These are phyloP conservation scores for Staphylotrichum tortipilum DNA, from an alignment of 495 filamentous ascomycete genomes.

Conservation along the genomic window DNA sequence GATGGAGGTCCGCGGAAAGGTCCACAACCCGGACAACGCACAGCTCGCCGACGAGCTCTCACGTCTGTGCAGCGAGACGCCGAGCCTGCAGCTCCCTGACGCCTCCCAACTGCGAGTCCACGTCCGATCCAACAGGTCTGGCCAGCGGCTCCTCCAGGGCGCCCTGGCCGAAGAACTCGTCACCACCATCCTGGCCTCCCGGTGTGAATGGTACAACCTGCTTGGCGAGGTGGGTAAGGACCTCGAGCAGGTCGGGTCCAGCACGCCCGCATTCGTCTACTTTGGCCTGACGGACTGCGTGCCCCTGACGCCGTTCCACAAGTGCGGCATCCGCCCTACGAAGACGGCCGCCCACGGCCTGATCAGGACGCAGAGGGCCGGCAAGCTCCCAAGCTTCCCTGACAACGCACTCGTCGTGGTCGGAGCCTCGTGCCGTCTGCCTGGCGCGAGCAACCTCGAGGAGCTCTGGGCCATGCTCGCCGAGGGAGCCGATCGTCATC, in stretches of 20 bases:
- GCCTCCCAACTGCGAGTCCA: constrained; percentile 14
- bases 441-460: constrained; percentile 37
- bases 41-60: constrained; percentile 17
- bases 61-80: constrained; percentile 11
- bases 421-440: constrained; percentile 46
- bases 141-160: constrained; percentile 7
- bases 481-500: neutral
- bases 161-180: constrained; percentile 25
- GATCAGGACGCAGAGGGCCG: neutral
- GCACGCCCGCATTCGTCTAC: constrained; percentile 15
- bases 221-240: constrained; percentile 21
- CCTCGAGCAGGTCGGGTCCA: constrained; percentile 8
- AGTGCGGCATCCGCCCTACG: constrained; percentile 16
- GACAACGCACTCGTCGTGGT: constrained; percentile 38
- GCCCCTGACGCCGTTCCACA: constrained; percentile 24
- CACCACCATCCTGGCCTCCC: constrained; percentile 23
- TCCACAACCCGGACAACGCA: constrained; percentile 29
- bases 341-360: constrained; percentile 9
- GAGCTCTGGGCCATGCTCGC: constrained; percentile 34
- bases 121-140: constrained; percentile 24
- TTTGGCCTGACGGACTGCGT: constrained; percentile 29
- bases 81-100: constrained; percentile 16
- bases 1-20: constrained; percentile 20
- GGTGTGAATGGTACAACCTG: constrained; percentile 30
- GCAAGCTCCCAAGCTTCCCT: constrained; percentile 6